Base-by-base conservation (phyloP, 2,329 filamentous ascomycete genomes). In the Helicocarpus griseus region DNA sequence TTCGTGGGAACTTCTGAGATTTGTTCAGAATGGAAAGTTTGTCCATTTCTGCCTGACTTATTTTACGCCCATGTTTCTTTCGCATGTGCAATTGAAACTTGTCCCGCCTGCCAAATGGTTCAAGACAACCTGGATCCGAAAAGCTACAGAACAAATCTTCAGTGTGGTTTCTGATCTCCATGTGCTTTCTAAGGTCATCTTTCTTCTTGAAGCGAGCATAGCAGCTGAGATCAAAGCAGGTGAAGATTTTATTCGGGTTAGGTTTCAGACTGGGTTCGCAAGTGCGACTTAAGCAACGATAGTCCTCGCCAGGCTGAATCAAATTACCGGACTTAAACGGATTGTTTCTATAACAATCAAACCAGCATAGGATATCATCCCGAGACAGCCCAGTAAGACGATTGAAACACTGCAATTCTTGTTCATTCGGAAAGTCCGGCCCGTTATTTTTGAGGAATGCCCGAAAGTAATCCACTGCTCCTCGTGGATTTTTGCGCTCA, bases 211-310 rank as follows among this genome's bases (percentile, higher is more conserved):
- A 46, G 26, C 39, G 41, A 17, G 51, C 19, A 6, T 55, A 58
- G 14, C 58, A 53, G n/a, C 55, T 58, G 36, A 53, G 47, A 53
- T 55, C 58, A n/a, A 53, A 45, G 28, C 52, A 44, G 22, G 48
- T 14, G n/a, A 35, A 55, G 1, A 52, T 38, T 45, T 50, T 40
- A 7, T 58, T 52, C 50, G 64, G 40, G 22, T 58, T 59, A 29
- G 58, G 56, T 4, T 57, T 53, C 13, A 59, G 62, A 58, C 61
- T 22, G 59, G 59, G 39, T 4, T 41, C 39, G 9, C 11, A 7
- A 3, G 39, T 9, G 17, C n/a, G 39, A 8, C 11, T 24, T 17
- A 41, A 17, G 5, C 39, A 19, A 5, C 17, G 39, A 41, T 24
- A 41, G 9, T 11, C 0, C 9, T 14, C n/a, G 31, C n/a, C n/a